Base-by-base conservation (phyloP, 2,329 filamentous ascomycete species). In the Diplocarpon rosae region DNA sequence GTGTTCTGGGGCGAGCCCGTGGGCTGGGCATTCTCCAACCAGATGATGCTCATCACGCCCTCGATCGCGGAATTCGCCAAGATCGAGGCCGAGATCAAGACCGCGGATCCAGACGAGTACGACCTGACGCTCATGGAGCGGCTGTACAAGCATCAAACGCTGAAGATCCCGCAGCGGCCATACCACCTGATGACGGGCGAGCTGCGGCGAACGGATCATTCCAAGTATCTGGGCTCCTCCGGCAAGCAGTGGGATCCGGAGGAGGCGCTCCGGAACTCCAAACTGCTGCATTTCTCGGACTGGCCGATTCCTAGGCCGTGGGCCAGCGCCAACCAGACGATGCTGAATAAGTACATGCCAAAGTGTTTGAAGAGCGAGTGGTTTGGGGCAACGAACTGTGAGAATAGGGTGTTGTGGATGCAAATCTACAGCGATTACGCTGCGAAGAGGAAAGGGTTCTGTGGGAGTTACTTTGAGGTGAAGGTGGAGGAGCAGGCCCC, bases 271-370 rank as follows among this genome's bases (percentile, higher is more conserved):
- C 58, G 62, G 4, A 70, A 76, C 51, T 72, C 75, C 2, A 77
- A 75, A 47, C 63, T 77, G 2, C 65, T 80, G 8, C 75, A 79
- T 56, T 80, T 78, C 57, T 73, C 69, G 17, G 76, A 80, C 57
- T 75, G 71, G 70, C 76, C 75, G 1, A 51, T 78, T 36, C 75
- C 75, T 1, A 78, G 78, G 52, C 76, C 76, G 2, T 78, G 75
- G 74, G 51, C 57, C 2, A 37, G 49, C 17, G 54, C 56, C 0
- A 43, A 46, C 1, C 53, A 55, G 37, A 48, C 52, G n/a, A 16
- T 54, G n/a, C 24, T 59, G 46, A 59, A 59, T 50, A 53, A 48
- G 28, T 48, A 57, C 33, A 59, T 59, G 57, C 56, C 57, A 17
- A 47, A 45, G 24, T 59, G 57, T 50, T 30, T 28, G 34, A 39